These are phyloP conservation scores for Leccinum variicolor DNA, from an alignment of 768 basidiomycete genomes.

Conservation along the genomic window DNA sequence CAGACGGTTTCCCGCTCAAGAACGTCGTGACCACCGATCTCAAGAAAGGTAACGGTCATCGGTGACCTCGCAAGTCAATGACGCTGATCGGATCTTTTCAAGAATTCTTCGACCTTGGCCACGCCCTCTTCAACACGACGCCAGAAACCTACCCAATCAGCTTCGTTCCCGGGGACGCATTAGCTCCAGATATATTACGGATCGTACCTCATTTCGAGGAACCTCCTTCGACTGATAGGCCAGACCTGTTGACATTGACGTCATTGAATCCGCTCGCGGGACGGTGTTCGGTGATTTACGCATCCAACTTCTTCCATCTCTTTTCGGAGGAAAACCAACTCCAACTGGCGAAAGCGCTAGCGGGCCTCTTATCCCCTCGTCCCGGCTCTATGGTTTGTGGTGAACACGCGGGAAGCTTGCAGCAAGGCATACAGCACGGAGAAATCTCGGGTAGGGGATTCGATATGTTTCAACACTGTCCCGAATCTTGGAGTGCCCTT, in stretches of 20 bases:
- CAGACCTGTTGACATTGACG: slow-evolving; percentile 32
- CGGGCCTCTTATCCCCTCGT: slow-evolving; percentile 25
- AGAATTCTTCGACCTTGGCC: slow-evolving; percentile 60
- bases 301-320: slow-evolving; percentile 45
- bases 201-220: slow-evolving; percentile 30
- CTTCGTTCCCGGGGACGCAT: slow-evolving; percentile 55
- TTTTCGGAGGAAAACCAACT: slow-evolving; percentile 30
- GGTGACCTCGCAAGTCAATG: neutral
- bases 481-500: slow-evolving; percentile 34
- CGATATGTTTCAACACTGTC: slow-evolving; percentile 29
- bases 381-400: slow-evolving; percentile 34
- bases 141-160: slow-evolving; percentile 47
- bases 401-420: slow-evolving; percentile 16
- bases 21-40: slow-evolving; percentile 41
- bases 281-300: slow-evolving; percentile 48
- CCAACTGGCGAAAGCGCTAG: slow-evolving; percentile 27
- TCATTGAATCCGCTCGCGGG: slow-evolving; percentile 49
- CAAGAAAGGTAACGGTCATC: slow-evolving; percentile 26
- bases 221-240: slow-evolving; percentile 21
- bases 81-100: neutral
- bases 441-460: neutral
- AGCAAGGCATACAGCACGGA: neutral
- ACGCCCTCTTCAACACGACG: slow-evolving; percentile 57
- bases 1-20: slow-evolving; percentile 41
- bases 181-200: slow-evolving; percentile 43